Base-by-base conservation (phyloP, 1,139 yeast species). In the Martiniozyma asiatica region DNA sequence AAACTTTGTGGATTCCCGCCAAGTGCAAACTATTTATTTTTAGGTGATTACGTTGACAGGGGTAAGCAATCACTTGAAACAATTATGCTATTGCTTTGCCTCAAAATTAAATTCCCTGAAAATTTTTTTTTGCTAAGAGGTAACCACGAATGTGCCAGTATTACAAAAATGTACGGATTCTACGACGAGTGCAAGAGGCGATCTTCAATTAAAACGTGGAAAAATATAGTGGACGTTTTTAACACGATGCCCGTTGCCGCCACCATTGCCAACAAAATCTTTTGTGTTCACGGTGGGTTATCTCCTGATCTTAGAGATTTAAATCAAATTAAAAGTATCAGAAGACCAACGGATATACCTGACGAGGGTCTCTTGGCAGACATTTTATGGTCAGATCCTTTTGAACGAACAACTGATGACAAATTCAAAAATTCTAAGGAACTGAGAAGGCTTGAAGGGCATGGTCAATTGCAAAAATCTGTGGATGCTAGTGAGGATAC, bases 201-300 rank as follows among this genome's bases (percentile, higher is more conserved):
- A 37, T 63, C 75, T 9, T 26, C 33, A 17, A 58, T 71, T 31
- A 78, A 74, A 48, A 56, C 72, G 35, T 82, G 94, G 94, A 81
- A 78, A 50, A 50, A 56, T 34, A 73, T 80, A 43, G 68, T 82
- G 36, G 94, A 82, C 52, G 92, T 78, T 3, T 82, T 82, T 62
- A 82, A 81, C 53, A 74, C 85, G 9, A 60, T 82, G 41, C 94
- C 94, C 2, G 73, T 81, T 34, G 94, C 94, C 6, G 94, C 94
- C 4, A 73, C 82, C 4, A 76, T 82, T 44, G 82, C 80, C 31
- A 87, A 81, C 42, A 77, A 77, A 51, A 80, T 82, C 25, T 82
- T 82, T 44, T 81, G 94, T 57, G 81, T 82, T 35, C 94, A 82
- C 56, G 94, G 94, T 20, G 94, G 94, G 4, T 63, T 82, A 27